Base-by-base conservation (phyloP, 345 rosid genomes). In the Ricinus communis region DNA sequence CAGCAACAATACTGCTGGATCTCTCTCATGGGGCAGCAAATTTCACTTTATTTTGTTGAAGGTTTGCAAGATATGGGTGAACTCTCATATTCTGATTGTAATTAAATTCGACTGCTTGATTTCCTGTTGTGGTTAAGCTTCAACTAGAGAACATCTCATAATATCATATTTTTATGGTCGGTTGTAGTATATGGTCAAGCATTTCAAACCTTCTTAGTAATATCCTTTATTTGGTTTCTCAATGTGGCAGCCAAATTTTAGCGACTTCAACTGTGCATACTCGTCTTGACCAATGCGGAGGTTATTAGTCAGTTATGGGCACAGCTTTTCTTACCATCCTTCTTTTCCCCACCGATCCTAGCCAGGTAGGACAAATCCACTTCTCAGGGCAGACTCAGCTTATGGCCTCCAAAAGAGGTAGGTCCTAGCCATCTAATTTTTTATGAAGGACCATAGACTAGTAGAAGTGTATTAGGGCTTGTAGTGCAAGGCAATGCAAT, bases 391-490 rank as follows among this genome's bases (percentile, higher is more conserved):
- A 64, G 57, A 14, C 25, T 49, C 43, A 22, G 21, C 19, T 16
- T 47, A 19, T 2, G 18, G 14, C 65, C 56, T 69, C 43, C 14
- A 11, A 68, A 21, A n/a, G n/a, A n/a, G 14, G 10, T 56, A 55
- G 71, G 63, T 18, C 54, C 9, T 41, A 16, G 41, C 54, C 62
- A 25, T 45, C 19, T 18, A 70, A 61, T 49, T 59, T 60, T 60
- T n/a, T 50, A 67, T 50, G 66, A 66, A 61, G 74, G 58, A 70
- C 30, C n/a, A 22, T 16, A 27, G 38, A 1, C 22, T 36, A 53
- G 36, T 22, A 18, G 49, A n/a, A n/a, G 49, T 24, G 16, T 45
- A 24, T 11, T 18, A 43, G 54, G 67, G 28, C 45, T 40, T 41
- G n/a, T 40, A 62, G 51, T 40, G 9, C 5, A 21, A 40, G 31